Conservation (phyloP, 1,139 yeast genomes). For the Taphrina sp. region DNA sequence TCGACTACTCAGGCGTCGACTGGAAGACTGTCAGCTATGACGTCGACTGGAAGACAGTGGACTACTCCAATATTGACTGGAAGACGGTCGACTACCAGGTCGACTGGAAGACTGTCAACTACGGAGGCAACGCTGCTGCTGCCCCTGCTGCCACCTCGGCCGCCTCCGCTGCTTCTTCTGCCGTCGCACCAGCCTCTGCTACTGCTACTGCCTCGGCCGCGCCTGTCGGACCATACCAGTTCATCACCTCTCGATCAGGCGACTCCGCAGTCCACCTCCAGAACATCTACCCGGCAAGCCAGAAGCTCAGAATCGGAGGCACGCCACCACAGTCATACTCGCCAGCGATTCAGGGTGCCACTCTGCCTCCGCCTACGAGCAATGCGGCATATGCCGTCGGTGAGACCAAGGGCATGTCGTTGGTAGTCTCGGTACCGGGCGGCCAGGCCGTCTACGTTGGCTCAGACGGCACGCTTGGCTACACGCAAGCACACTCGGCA, state of each 20-base stretch:
- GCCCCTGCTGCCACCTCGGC: neutral
- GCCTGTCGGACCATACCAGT: slow-evolving; percentile 3
- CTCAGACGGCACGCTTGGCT: slow-evolving; percentile 14
- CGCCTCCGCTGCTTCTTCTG: neutral
- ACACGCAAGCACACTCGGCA: slow-evolving; percentile 25
- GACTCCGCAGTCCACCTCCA: slow-evolving; percentile 6
- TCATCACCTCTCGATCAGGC: slow-evolving; percentile 20
- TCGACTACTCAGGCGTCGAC: slow-evolving; percentile 15
- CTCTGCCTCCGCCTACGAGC: neutral
- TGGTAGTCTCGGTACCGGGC: slow-evolving; percentile 19
- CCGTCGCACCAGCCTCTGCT: slow-evolving; percentile 5
- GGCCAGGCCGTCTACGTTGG: slow-evolving; percentile 20
- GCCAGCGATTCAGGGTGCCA: slow-evolving; percentile 17
- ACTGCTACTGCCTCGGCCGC: slow-evolving; percentile 9
- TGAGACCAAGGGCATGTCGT: neutral
- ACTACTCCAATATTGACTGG: slow-evolving; percentile 6
- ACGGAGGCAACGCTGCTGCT: neutral
- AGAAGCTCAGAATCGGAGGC: slow-evolving; percentile 15
- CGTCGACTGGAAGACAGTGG: slow-evolving; percentile 11
- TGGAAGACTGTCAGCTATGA: slow-evolving; percentile 15
- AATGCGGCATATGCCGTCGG: slow-evolving; percentile 8
- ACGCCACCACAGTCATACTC: slow-evolving; percentile 5
- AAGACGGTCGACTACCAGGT: neutral
- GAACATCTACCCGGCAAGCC: slow-evolving; percentile 7
- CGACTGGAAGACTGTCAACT: slow-evolving; percentile 8